Base-by-base conservation (phyloP, 2,329 filamentous ascomycete species). In the Aspergillus awamori region DNA sequence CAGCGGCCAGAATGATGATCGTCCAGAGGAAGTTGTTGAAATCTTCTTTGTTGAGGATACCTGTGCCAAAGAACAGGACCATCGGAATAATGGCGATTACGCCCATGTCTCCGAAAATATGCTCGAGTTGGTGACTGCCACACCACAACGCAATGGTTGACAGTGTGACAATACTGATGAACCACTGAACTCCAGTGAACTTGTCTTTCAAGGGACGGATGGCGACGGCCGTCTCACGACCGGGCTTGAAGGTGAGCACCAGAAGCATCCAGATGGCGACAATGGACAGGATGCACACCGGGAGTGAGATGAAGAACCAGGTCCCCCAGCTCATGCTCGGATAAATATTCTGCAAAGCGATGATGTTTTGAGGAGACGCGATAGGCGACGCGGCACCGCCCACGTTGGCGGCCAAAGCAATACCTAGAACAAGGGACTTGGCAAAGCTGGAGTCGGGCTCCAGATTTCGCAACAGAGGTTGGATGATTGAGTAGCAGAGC, bases 11-110 rank as follows among this genome's bases (percentile, higher is more conserved):
- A 71, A 99, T 98, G 78, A 99, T 97, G 77, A 99, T 99, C 20
- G 96, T 99, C 95, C 95, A 99, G 41, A 97, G 89, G 77, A 99
- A 99, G 77, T 99, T 99, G 82, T 99, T 99, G 76, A 99, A 99
- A 79, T 99, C 95, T 78, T 98, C 95, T 79, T 98, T 99, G 53
- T 93, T 98, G 33, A 99, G 83, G 67, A 98, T 94, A 10, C 95
- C 95, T 2, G 93, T 93, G 58, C 95, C 95, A 70, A 99, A 99
- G 84, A 99, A 99, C 45, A 97, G 83, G 3, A 96, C 90, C 55
- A 99, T 89, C 5, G 95, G 95, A 63, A 99, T 92, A 73, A 99
- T 96, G 61, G 95, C 96, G 45, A 99, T 91, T 57, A 99, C 93
- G 57, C 95, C 95, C 95, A 99, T 99, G 74, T 99, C 94, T 58